Evolutionary conservation across 306 rosid genomes (phyloP), one percentile per base, ranked within the genome.

Genomic region (Sechiopsis laciniata): DNA sequence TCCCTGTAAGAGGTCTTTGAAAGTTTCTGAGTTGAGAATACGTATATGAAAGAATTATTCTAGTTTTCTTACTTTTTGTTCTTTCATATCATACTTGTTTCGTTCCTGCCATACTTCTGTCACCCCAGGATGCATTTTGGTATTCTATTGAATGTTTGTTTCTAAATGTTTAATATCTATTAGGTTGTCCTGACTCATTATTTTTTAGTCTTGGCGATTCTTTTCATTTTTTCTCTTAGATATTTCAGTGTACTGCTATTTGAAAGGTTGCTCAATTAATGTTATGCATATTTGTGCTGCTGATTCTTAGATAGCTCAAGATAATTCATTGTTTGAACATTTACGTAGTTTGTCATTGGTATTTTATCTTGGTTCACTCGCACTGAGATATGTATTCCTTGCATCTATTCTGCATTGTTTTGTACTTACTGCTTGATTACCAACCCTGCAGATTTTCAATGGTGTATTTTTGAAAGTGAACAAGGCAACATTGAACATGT

Each of bases 391-490:
- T 69, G 4, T 7, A 0, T 22, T 22, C 12, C 40, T 22, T 50
- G 61, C 24, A 26, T 15, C 10, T 40, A 4, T 7, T 46, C n/a
- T 5, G 7, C 48, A 7, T 10, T 46, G 51, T 10, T 46, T 26
- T 61, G 3, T 52, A 20, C 17, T 13, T 32, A 26, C 3, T 26
- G 2, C 46, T 76, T 13, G 12, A n/a, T 79, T 48, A 50, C 45
- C 14, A 22, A 45, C 1, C 11, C 48, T 35, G 17, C 84, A 92
- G 96, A 86, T 92, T 20, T 92, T 92, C 83, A 90, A 92, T 58
- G 96, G 98, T 54, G 98, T 92, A 9, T 92, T 92, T 52, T 81
- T 92, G 22, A 90, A 92, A 80, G 98, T 92, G 1, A 92, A 92
- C 92, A 92, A 92, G 53, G 96, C 96, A 2, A 90, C 96, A 21